These are phyloP conservation scores for Leishmania tarentolae DNA, from an alignment of 208 protist genomes.

Conservation along the genomic window DNA sequence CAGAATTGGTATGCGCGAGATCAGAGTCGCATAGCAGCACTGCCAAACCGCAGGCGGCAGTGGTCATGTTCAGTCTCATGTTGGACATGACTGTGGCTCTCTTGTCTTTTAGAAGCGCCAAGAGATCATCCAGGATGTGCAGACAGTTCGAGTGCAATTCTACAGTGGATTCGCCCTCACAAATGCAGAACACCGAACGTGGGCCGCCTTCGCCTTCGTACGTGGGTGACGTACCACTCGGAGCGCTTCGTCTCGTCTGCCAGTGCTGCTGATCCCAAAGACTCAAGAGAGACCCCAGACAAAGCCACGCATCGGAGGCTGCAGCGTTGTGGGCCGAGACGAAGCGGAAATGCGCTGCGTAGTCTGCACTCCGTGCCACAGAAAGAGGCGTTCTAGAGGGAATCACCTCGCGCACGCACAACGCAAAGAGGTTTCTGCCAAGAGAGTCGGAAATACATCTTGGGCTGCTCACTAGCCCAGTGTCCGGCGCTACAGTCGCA, in stretches of 20 bases:
- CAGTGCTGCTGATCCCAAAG: slow-evolving; percentile 31
- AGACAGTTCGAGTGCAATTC: slow-evolving; percentile 1
- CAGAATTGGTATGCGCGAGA: background rate
- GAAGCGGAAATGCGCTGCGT: background rate
- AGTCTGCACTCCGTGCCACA: background rate
- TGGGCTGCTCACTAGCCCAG: background rate
- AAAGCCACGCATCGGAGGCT: slow-evolving; percentile 30
- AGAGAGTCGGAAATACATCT: slow-evolving; percentile 9
- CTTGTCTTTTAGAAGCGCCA: slow-evolving; percentile 15
- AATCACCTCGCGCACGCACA: slow-evolving; percentile 27
- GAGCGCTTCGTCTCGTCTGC: background rate
- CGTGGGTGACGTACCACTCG: background rate
- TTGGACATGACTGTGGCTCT: slow-evolving; percentile 11
- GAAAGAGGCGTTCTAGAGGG: background rate
- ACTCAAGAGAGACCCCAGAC: slow-evolving; percentile 25
- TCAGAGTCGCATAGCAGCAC: slow-evolving; percentile 8
- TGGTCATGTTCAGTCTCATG: slow-evolving; percentile 27
- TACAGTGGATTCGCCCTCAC: background rate
- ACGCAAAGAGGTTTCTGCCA: slow-evolving; percentile 10
- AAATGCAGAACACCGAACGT: background rate
- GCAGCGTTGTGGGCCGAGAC: slow-evolving; percentile 20
- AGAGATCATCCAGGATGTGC: slow-evolving; percentile 8
- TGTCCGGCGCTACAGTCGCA: background rate
- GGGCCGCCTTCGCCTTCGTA: background rate
- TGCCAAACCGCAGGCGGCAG: slow-evolving; percentile 23